Conservation (phyloP, 2,329 filamentous ascomycete species). For the Exophiala alcalophila region DNA sequence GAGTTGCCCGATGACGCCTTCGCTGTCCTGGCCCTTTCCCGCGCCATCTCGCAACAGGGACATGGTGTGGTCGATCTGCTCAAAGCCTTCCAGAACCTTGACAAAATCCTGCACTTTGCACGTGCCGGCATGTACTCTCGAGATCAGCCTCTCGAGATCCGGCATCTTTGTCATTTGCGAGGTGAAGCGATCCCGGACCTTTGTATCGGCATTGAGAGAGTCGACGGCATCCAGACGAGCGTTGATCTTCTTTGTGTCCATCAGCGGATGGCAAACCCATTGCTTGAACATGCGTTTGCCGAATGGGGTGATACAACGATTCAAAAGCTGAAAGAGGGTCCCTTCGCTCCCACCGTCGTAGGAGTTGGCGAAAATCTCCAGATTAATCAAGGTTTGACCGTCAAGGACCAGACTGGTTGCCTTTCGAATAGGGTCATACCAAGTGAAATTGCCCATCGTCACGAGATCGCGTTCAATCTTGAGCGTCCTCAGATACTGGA, state of each 20-base stretch:
- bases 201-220: constrained; percentile 78
- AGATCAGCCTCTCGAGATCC: constrained; percentile 89
- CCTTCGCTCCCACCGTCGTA: constrained; percentile 81
- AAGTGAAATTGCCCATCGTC: constrained; percentile 84
- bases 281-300: constrained; percentile 93
- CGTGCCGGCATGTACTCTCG: constrained; percentile 86
- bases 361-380: constrained; percentile 94
- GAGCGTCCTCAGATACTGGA: constrained; percentile 80
- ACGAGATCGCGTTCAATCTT: constrained; percentile 87
- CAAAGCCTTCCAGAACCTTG: constrained; percentile 88
- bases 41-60: constrained; percentile 70
- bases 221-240: constrained; percentile 92
- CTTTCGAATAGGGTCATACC: constrained; percentile 91
- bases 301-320: constrained; percentile 93
- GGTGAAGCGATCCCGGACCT: constrained; percentile 80
- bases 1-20: constrained; percentile 79
- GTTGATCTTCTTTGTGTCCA: constrained; percentile 83
- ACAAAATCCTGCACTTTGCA: constrained; percentile 92
- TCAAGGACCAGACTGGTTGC: constrained; percentile 85
- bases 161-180: constrained; percentile 87
- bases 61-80: constrained; percentile 96
- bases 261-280: constrained; percentile 95
- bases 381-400: constrained; percentile 92
- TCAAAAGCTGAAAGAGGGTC: constrained; percentile 85
- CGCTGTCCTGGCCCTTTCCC: constrained; percentile 51